Percentiles rank a stretch among this genome's conserved stretches.
phyloP scores from a whole-genome alignment of 306 rosid genomes.

The Fagus sylvatica region DNA sequence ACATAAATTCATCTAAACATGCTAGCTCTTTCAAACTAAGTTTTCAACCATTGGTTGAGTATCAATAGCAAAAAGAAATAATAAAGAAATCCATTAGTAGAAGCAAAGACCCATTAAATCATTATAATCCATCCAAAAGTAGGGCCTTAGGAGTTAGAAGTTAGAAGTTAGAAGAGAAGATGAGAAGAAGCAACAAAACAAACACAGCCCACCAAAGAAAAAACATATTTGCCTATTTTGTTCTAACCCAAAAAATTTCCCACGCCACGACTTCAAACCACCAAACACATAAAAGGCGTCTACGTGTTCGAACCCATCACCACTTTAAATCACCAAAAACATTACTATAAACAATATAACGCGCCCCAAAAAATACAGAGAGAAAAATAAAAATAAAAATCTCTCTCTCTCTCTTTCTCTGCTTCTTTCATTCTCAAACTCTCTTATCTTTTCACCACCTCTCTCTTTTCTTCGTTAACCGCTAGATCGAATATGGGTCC shows the following conservation, averaged over 20 bases:
- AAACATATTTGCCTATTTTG: conserved; percentile 21
- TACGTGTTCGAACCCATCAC: conserved; percentile 65
- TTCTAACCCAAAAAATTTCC: conserved; percentile 34
- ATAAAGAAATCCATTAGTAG: too few relatives aligned
- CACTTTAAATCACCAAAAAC: conserved; percentile 34
- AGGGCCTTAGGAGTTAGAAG: too few relatives aligned
- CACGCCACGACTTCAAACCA: conserved; percentile 24
- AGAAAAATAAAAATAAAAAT: too few relatives aligned
- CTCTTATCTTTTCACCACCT: not conserved
- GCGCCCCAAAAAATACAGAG: not conserved
- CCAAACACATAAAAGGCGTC: conserved; percentile 36
- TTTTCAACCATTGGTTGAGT: too few relatives aligned
- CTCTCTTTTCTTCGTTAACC: not conserved
- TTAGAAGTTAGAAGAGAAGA: not conserved
- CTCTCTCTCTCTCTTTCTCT: not conserved
- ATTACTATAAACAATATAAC: not conserved
- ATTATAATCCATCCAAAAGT: too few relatives aligned
- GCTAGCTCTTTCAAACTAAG: too few relatives aligned
- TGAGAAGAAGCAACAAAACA: conserved; percentile 2
- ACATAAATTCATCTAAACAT: too few relatives aligned
- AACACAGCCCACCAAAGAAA: not conserved
- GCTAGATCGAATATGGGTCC: conserved; percentile 45
- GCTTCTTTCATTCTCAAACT: not conserved
- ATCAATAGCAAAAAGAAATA: too few relatives aligned
- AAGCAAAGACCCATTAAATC: too few relatives aligned